These are phyloP conservation scores for Cnidoscolus chayamansa DNA, from an alignment of 441 rosid genomes.

Conservation along the genomic window DNA sequence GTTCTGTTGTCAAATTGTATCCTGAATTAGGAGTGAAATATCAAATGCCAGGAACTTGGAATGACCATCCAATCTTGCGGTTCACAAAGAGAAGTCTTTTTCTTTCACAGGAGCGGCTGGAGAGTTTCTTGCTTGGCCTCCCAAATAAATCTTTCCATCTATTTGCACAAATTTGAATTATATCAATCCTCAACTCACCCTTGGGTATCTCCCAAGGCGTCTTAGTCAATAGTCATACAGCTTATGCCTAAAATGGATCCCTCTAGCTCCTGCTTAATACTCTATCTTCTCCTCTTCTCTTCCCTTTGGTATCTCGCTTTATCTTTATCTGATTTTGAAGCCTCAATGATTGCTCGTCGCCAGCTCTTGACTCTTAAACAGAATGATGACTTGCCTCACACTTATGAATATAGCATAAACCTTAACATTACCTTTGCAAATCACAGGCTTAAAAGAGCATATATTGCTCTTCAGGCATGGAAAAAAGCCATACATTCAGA, in stretches of 20 bases:
- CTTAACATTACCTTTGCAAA: slow-evolving; percentile 38
- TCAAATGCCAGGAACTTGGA: no score
- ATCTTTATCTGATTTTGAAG: slow-evolving; percentile 45
- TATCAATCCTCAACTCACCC: no score
- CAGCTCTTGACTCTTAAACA: slow-evolving; percentile 48
- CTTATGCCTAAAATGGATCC: slow-evolving; percentile 7
- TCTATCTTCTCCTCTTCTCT: slow-evolving; percentile 23
- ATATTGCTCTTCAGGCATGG: slow-evolving; percentile 61
- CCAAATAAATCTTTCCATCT: no score
- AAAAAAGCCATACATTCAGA: slow-evolving; percentile 63
- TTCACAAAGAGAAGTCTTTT: no score
- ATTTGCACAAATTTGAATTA: no score
- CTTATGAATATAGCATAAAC: slow-evolving; percentile 31
- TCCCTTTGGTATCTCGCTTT: slow-evolving; percentile 22
- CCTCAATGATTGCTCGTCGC: slow-evolving; percentile 40
- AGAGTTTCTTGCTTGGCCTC: no score
- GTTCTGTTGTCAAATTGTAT: no score
- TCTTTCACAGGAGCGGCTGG: no score
- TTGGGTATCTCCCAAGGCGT: no score
- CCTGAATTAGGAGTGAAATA: no score
- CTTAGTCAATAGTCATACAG: neutral
- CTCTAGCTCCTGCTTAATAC: slow-evolving; percentile 37
- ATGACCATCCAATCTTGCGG: no score
- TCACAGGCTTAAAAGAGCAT: no score
- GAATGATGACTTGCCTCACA: slow-evolving; percentile 32